Conservation (phyloP, 2,329 filamentous ascomycete species). For the Didymella arachidicola region DNA sequence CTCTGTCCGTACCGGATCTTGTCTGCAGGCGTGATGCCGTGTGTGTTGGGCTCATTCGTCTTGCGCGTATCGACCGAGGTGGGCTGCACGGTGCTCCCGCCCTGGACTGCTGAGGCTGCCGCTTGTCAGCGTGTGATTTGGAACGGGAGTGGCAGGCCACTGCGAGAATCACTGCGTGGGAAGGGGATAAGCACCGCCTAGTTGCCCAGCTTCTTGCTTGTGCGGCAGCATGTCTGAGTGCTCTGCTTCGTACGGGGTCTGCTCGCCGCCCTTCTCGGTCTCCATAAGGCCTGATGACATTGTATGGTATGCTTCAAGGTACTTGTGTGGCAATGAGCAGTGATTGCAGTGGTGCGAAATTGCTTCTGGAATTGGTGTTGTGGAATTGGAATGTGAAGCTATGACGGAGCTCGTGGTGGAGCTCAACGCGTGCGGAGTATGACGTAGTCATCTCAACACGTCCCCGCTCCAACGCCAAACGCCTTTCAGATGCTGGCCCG, state of each 20-base stretch:
- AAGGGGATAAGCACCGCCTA: slow-evolving; percentile 56
- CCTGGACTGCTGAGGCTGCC: slow-evolving; percentile 22
- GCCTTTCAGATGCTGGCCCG: slow-evolving; percentile 16
- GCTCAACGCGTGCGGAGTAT: slow-evolving; percentile 17
- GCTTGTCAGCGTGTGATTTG: slow-evolving; percentile 6
- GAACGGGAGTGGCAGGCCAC: neutral
- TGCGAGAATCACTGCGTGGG: too few species aligned
- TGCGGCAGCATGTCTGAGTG: slow-evolving; percentile 59
- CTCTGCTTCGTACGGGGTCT: slow-evolving; percentile 68
- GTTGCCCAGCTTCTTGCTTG: slow-evolving; percentile 63
- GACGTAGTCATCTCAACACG: slow-evolving; percentile 28
- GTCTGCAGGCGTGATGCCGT: slow-evolving; percentile 51
- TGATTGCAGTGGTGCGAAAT: neutral
- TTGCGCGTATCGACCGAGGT: slow-evolving; percentile 34
- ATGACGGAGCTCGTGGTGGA: slow-evolving; percentile 17
- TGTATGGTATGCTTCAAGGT: neutral
- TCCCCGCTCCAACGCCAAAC: slow-evolving; percentile 28
- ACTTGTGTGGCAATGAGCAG: too few species aligned
- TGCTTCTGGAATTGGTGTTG: neutral
- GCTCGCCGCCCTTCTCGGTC: slow-evolving; percentile 67
- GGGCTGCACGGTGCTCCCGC: slow-evolving; percentile 23
- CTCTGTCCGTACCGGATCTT: slow-evolving; percentile 65
- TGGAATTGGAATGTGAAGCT: slow-evolving; percentile 19
- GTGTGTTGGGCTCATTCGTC: slow-evolving; percentile 53
- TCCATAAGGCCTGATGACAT: slow-evolving; percentile 66